A percentile compares a stretch with the other conserved stretches of the same genome.
Evolutionary conservation across 306 rosid species (phyloP).

Genomic region (Fragaria nilgerrensis): DNA sequence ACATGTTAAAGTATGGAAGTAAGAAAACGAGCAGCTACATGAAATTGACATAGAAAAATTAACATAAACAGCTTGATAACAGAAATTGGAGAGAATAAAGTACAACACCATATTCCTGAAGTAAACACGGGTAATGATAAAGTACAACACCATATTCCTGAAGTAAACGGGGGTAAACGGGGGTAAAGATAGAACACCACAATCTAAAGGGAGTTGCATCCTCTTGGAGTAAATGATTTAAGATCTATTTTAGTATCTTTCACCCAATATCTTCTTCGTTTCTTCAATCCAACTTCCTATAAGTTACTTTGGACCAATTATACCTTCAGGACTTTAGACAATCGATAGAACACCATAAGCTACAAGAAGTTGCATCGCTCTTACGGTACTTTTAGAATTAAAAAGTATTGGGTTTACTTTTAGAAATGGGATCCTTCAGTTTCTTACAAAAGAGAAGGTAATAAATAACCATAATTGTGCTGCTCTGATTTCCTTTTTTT

Average conservation of each 20-base stretch:
- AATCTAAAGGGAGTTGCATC: neutral
- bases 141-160: neutral
- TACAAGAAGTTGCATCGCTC: constrained; percentile 1
- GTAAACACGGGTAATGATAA: neutral
- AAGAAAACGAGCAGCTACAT: constrained; percentile 25
- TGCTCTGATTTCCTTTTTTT: neutral
- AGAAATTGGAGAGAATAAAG: neutral
- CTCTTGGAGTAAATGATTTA: neutral
- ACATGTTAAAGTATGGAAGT: constrained; percentile 21
- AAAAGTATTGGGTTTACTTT: neutral
- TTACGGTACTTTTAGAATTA: neutral
- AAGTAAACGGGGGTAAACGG: neutral
- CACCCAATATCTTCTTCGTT: neutral
- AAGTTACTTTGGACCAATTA: neutral
- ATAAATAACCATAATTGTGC: neutral
- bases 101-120: neutral
- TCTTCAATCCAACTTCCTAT: neutral
- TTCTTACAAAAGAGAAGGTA: neutral
- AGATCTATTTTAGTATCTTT: neutral
- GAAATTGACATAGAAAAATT: neutral
- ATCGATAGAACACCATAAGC: neutral
- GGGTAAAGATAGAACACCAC: neutral
- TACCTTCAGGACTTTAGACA: no score
- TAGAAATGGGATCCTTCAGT: no score
- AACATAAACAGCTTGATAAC: neutral